Evolutionary conservation across 352 stramenopile genomes (phyloP).

Genomic region (Globisporangium apiculatum): DNA sequence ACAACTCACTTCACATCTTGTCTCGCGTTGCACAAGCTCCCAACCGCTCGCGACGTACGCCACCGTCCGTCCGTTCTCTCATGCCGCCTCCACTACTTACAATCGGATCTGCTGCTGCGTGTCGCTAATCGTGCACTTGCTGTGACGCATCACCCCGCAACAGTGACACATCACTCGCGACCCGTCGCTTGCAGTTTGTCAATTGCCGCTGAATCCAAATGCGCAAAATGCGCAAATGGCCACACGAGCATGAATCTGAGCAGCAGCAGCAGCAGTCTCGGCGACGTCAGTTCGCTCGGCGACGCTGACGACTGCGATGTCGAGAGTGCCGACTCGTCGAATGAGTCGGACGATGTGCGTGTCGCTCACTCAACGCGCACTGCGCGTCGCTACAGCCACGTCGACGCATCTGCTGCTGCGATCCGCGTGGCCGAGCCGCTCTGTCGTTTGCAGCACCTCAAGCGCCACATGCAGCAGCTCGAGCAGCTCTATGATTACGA

Average conservation of each 20-base stretch:
- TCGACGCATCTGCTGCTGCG: too few relatives aligned
- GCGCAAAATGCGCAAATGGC: background rate
- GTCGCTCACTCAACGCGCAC: background rate
- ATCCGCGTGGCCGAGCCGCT: background rate
- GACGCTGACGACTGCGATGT: slow-evolving; percentile 1
- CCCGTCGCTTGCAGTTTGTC: background rate
- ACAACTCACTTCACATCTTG: too few relatives aligned
- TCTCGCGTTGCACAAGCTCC: too few relatives aligned
- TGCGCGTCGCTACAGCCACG: background rate
- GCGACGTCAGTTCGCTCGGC: slow-evolving; percentile 7
- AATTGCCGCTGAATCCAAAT: too few relatives aligned
- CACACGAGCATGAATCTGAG: background rate
- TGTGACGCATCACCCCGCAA: too few relatives aligned
- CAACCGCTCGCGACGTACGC: too few relatives aligned
- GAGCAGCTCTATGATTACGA: slow-evolving; percentile 38
- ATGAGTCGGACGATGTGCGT: slow-evolving; percentile 1
- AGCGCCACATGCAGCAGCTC: slow-evolving; percentile 47
- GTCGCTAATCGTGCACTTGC: too few relatives aligned
- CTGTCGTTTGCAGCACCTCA: slow-evolving; percentile 31
- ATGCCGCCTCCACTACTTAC: too few relatives aligned
- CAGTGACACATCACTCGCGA: background rate
- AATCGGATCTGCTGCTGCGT: too few relatives aligned
- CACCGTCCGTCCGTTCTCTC: too few relatives aligned
- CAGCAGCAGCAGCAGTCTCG: slow-evolving; percentile 3
- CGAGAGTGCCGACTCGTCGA: slow-evolving; percentile 3